phyloP scores from a whole-genome alignment of 1,139 yeast species.

The Candida dubliniensis region DNA sequence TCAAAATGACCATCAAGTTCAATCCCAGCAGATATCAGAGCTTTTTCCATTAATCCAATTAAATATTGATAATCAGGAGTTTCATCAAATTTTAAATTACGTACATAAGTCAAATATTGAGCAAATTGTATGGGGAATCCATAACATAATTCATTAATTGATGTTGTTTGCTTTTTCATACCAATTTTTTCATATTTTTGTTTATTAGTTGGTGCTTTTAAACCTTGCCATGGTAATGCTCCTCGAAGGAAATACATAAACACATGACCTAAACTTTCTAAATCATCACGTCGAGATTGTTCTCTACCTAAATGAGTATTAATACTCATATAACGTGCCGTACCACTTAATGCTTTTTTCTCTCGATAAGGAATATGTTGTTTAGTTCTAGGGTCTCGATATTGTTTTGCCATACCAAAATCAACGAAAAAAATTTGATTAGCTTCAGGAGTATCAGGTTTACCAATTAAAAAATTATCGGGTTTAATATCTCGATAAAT shows the following conservation, averaged over 20 bases:
- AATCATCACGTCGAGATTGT: conserved; percentile 63
- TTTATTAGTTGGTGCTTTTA: conserved; percentile 77
- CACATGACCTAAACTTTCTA: conserved; percentile 65
- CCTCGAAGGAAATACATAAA: conserved; percentile 63
- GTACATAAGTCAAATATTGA: conserved; percentile 68
- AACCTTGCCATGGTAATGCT: conserved; percentile 57
- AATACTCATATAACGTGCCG: conserved; percentile 66
- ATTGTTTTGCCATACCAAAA: conserved; percentile 70
- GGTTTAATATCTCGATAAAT: conserved; percentile 79
- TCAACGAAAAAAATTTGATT: conserved; percentile 52
- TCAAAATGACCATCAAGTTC: conserved; percentile 70
- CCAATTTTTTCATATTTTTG: conserved; percentile 83
- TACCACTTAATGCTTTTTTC: conserved; percentile 62
- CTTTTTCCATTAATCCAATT: conserved; percentile 43
- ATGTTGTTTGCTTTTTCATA: conserved; percentile 71
- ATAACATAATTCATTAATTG: conserved; percentile 64
- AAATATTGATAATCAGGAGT: conserved; percentile 69
- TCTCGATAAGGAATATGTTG: conserved; percentile 64
- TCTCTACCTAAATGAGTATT: conserved; percentile 66
- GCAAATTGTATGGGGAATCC: conserved; percentile 79
- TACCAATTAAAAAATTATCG: conserved; percentile 71
- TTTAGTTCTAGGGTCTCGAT: conserved; percentile 59
- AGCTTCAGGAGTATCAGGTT: conserved; percentile 63
- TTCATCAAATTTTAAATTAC: conserved; percentile 73
- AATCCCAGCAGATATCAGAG: conserved; percentile 32